Base-by-base conservation (phyloP, 768 basidiomycete species). In the Naganishia antarctica region DNA sequence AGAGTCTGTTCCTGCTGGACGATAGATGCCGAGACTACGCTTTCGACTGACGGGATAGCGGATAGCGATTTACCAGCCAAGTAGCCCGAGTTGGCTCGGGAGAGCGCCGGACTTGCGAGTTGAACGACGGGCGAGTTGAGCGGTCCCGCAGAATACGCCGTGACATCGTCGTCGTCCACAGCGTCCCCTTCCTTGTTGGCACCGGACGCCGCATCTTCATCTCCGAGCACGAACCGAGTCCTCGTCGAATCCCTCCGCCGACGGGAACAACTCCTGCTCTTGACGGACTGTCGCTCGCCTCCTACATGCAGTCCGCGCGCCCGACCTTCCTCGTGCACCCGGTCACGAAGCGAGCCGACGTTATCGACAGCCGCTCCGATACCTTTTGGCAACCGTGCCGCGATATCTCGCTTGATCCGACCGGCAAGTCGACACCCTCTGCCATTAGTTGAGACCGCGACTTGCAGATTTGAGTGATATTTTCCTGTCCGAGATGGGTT, bases 361-460 rank as follows among this genome's bases (percentile, higher is more conserved):
- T 85, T 87, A 29, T 81, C 80, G 1, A 90, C 88, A 0, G 93
- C 91, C 3, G 75, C 78, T 0, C 91, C 92, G 0, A 88, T 81
- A 8, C 87, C 84, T 64, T 80, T 82, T 0, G 91, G 86, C 4
- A 99, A 78, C 43, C 81, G 81, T 0, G 87, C 80, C 1, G 94
- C 85, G 57, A 97, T 86, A 25, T 97, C 91, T 26, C 94, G 81
- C 37, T 85, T 83, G 41, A 99, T 79, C 12, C 94, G 82, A 0
- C 85, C 83, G 0, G 87, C 87, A 4, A 99, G 81, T 6, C 94
- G 80, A 71, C 94, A 97, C 1, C 92, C 94, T 67, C 87, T 84
- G 0, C 91, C 91, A 69, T 96, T 97, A 0, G 93, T 93, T 3
- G 91, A 89, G 2, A 97, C 83, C 0, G 87, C 89, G 23, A 99